Evolutionary conservation across 2,329 filamentous ascomycete species (phyloP).

Genomic region (Cordyceps cicadae): DNA sequence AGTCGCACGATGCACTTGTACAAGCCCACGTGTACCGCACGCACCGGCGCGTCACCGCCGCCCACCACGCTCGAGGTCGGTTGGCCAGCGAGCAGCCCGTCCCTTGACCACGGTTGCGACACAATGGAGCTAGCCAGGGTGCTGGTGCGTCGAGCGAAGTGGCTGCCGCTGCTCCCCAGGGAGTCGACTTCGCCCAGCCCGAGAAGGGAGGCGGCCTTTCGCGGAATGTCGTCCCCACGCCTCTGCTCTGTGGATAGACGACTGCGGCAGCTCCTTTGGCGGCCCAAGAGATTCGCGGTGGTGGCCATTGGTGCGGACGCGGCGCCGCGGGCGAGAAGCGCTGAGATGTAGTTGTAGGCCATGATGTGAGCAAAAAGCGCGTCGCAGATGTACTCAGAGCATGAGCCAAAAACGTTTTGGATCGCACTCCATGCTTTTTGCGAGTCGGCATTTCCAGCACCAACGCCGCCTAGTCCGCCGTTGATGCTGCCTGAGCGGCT

Average conservation of each 20-base stretch:
- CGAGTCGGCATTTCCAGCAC: slow-evolving; percentile 7
- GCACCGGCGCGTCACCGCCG: slow-evolving; percentile 27
- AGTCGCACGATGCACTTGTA: slow-evolving; percentile 42
- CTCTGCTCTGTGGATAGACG: slow-evolving; percentile 9
- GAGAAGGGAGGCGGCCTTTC: slow-evolving; percentile 44
- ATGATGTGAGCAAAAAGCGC: slow-evolving; percentile 52
- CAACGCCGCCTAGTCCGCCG: background rate
- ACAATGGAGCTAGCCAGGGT: slow-evolving; percentile 15
- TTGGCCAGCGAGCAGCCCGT: slow-evolving; percentile 18
- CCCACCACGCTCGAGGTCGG: slow-evolving; percentile 12
- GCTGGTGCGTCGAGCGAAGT: slow-evolving; percentile 20
- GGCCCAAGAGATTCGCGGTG: slow-evolving; percentile 8
- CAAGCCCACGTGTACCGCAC: slow-evolving; percentile 41
- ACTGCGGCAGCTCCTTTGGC: slow-evolving; percentile 5
- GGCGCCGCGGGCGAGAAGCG: slow-evolving; percentile 18
- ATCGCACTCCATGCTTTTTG: slow-evolving; percentile 36
- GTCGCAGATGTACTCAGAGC: slow-evolving; percentile 48
- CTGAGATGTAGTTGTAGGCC: slow-evolving; percentile 49
- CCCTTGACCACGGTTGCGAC: slow-evolving; percentile 19
- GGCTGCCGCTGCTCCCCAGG: slow-evolving; percentile 17
- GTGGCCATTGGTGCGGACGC: background rate
- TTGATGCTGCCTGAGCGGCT: slow-evolving; percentile 12
- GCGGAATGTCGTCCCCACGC: slow-evolving; percentile 34
- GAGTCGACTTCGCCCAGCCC: slow-evolving; percentile 31
- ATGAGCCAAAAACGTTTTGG: slow-evolving; percentile 43